Evolutionary conservation across 768 basidiomycete genomes (phyloP).

Genomic region (Clavaria fumosa): DNA sequence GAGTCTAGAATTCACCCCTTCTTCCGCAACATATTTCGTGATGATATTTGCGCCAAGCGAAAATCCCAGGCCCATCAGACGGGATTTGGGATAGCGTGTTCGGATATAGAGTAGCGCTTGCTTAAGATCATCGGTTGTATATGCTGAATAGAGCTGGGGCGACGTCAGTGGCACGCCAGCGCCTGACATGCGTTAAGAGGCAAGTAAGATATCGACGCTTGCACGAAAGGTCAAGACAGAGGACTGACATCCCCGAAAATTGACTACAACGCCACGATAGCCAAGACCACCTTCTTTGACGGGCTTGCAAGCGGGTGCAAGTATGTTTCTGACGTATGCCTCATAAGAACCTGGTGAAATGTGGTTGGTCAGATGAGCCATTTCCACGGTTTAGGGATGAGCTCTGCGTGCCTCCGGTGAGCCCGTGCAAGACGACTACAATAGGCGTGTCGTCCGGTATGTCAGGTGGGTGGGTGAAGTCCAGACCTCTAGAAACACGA

Average conservation of each 20-base stretch:
- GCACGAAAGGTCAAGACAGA: slow-evolving; percentile 4
- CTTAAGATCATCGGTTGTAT: slow-evolving; percentile 80
- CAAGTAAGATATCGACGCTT: slow-evolving; percentile 8
- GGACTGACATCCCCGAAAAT: slow-evolving; percentile 79
- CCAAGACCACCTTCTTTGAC: slow-evolving; percentile 74
- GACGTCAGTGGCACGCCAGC: slow-evolving; percentile 76
- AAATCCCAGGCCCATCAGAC: slow-evolving; percentile 78
- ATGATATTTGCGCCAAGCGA: slow-evolving; percentile 89
- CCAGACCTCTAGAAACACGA: slow-evolving; percentile 35
- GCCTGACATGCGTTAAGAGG: too few species aligned
- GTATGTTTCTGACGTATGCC: slow-evolving; percentile 72
- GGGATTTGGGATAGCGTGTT: slow-evolving; percentile 58
- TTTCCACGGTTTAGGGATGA: neutral
- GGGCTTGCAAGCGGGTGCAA: slow-evolving; percentile 57
- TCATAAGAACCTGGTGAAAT: slow-evolving; percentile 70
- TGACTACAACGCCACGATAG: slow-evolving; percentile 80
- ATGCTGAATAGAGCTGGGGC: slow-evolving; percentile 74
- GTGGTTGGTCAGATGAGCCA: slow-evolving; percentile 6
- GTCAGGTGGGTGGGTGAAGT: slow-evolving; percentile 36
- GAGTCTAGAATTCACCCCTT: slow-evolving; percentile 48
- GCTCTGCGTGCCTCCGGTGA: slow-evolving; percentile 31
- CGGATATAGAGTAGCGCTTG: slow-evolving; percentile 66
- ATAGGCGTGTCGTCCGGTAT: slow-evolving; percentile 31
- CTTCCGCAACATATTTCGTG: slow-evolving; percentile 79
- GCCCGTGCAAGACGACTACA: slow-evolving; percentile 42